Conservation (phyloP, 2,329 filamentous ascomycete species). For the Cladosporium sp. region DNA sequence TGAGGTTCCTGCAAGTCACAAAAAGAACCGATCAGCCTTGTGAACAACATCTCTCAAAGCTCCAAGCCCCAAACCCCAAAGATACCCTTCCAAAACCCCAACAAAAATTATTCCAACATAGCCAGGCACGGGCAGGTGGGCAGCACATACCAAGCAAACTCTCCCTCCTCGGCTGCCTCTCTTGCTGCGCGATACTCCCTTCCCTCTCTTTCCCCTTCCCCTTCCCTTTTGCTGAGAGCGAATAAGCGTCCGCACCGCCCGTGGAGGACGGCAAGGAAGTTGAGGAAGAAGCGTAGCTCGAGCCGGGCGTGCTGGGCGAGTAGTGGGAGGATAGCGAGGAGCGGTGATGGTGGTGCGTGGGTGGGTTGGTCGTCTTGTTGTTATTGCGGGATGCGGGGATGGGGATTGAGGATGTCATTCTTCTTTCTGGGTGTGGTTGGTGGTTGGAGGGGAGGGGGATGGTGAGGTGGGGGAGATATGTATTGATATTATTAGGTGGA, state of each 20-base stretch:
- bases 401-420: constrained; percentile 17
- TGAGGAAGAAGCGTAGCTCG: constrained; percentile 13
- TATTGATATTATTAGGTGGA: too few relatives aligned
- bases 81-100: background rate
- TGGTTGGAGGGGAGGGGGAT: too few relatives aligned
- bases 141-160: constrained; percentile 28
- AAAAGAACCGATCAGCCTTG: constrained; percentile 1
- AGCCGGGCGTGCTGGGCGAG: background rate
- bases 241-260: too few relatives aligned
- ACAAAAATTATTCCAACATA: background rate
- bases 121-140: too few relatives aligned
- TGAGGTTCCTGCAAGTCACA: constrained; percentile 54
- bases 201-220: constrained; percentile 12
- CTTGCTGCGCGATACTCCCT: background rate
- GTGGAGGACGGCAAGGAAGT: constrained; percentile 5
- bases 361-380: constrained; percentile 12
- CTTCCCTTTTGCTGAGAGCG: background rate
- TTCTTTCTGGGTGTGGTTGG: too few relatives aligned
- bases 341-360: background rate
- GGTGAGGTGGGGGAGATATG: too few relatives aligned
- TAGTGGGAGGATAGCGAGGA: background rate
- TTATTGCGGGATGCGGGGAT: constrained; percentile 18
- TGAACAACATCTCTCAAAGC: background rate
- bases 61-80: background rate
- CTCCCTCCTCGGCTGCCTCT: constrained; percentile 17